Evolutionary conservation across 2,329 filamentous ascomycete genomes (phyloP).

Genomic region (Endocalyx cinctus): DNA sequence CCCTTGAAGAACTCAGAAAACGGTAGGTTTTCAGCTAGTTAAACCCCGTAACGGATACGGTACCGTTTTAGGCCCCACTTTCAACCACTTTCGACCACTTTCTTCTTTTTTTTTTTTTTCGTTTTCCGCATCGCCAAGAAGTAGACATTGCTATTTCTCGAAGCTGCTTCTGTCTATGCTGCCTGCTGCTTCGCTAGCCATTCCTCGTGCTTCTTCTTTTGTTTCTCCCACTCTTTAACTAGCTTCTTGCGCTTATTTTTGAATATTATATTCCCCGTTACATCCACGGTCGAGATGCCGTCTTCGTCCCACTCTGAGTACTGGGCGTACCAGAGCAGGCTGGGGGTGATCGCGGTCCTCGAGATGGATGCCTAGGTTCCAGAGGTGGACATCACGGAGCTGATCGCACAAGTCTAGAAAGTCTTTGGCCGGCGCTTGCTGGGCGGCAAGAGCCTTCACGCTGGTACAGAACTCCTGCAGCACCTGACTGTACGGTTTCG

Average conservation of each 20-base stretch:
- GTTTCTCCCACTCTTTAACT: constrained; percentile 8
- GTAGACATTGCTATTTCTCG: neutral
- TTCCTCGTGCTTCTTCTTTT: constrained; percentile 9
- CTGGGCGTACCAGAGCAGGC: constrained; percentile 8
- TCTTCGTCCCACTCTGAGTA: constrained; percentile 10
- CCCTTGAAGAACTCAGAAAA: no score
- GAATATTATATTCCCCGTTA: constrained; percentile 4
- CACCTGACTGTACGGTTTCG: constrained; percentile 5
- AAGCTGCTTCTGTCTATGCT: neutral
- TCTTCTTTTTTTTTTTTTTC: no score
- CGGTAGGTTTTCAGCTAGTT: no score
- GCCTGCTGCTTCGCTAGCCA: constrained; percentile 7
- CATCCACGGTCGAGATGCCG: constrained; percentile 8
- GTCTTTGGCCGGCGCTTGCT: constrained; percentile 8
- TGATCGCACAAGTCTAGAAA: constrained; percentile 9
- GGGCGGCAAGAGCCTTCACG: constrained; percentile 3
- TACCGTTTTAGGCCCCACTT: no score
- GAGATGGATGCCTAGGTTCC: constrained; percentile 10
- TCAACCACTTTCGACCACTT: no score
- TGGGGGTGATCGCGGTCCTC: constrained; percentile 7
- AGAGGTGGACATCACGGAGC: constrained; percentile 10
- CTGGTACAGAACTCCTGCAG: constrained; percentile 6
- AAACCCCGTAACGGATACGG: no score
- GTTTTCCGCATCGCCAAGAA: no score
- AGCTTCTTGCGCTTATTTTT: constrained; percentile 11